Percentiles rank a stretch among this genome's conserved stretches.
phyloP scores from a whole-genome alignment of 1,139 yeast species.

The Candida tropicalis region DNA sequence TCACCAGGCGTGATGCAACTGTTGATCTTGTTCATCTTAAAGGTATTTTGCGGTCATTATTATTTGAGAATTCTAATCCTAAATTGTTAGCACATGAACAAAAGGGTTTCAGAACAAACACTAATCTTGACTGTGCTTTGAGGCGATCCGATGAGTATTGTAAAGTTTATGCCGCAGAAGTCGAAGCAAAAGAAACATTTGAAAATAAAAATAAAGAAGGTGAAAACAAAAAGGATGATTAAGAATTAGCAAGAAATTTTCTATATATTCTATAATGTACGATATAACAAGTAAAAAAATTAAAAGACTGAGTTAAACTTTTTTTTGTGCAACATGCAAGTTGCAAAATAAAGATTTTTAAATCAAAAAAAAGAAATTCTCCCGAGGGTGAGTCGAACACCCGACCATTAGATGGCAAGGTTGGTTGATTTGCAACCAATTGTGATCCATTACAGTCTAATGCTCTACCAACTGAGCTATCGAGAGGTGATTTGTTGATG shows the following conservation, averaged over 20 bases:
- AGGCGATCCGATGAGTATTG: conserved; percentile 29
- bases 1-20: conserved; percentile 39
- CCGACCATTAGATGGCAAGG: conserved; percentile 51
- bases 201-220: background rate
- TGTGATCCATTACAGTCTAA: conserved; percentile 7
- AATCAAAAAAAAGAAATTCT: conserved; percentile 41
- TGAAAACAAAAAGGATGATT: background rate
- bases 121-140: conserved; percentile 37
- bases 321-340: no score
- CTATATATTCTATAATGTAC: no score
- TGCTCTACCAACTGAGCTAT: conserved; percentile 9
- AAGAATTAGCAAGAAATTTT: background rate
- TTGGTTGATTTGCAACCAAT: conserved; percentile 1
- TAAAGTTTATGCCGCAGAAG: conserved; percentile 21
- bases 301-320: no score
- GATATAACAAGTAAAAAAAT: conserved; percentile 5
- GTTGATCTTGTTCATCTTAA: conserved; percentile 33
- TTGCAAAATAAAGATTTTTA: conserved; percentile 1
- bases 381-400: conserved; percentile 87
- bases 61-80: conserved; percentile 7
- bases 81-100: conserved; percentile 4
- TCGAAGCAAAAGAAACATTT: background rate
- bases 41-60: conserved; percentile 30
- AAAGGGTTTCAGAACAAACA: conserved; percentile 18
- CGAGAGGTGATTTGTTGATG: conserved; percentile 1